phyloP scores from a whole-genome alignment of 257 asterid genomes.

The Schizonepeta tenuifolia region DNA sequence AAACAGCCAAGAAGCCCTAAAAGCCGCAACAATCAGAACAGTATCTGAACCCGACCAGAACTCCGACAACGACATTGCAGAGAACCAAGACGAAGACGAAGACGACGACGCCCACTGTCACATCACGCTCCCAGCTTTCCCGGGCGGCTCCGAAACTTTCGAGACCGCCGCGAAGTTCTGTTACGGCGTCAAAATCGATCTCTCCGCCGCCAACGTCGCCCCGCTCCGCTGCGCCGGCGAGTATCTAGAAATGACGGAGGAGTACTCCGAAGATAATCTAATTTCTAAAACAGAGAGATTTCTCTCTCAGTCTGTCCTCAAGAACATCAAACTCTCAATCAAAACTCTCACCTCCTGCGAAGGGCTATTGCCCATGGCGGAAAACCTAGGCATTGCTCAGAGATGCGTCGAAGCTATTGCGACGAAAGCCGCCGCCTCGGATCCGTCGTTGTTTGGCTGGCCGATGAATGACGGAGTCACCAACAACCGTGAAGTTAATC shows the following conservation, averaged over 20 bases:
- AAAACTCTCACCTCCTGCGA: slow-evolving; percentile 64
- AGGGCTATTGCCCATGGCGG: slow-evolving; percentile 63
- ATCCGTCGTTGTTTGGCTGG: slow-evolving; percentile 93
- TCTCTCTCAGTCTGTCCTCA: slow-evolving; percentile 57
- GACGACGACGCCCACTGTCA: slow-evolving; percentile 55
- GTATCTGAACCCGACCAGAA: slow-evolving; percentile 33
- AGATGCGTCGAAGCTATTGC: slow-evolving; percentile 78
- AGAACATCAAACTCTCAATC: slow-evolving; percentile 55
- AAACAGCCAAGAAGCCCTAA: slow-evolving; percentile 40
- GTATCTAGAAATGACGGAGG: slow-evolving; percentile 84
- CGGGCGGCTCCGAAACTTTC: slow-evolving; percentile 90
- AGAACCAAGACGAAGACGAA: slow-evolving; percentile 46
- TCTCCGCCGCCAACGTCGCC: slow-evolving; percentile 74
- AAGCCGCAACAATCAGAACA: slow-evolving; percentile 45
- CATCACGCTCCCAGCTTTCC: slow-evolving; percentile 79
- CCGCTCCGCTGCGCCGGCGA: slow-evolving; percentile 91
- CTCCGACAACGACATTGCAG: slow-evolving; percentile 47
- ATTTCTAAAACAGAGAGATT: slow-evolving; percentile 73
- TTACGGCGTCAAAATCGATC: slow-evolving; percentile 81
- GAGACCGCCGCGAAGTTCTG: slow-evolving; percentile 94
- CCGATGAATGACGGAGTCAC: slow-evolving; percentile 69
- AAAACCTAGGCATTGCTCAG: slow-evolving; percentile 63
- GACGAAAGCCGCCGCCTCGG: slow-evolving; percentile 62
- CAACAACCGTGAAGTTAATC: slow-evolving; percentile 28
- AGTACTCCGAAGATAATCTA: slow-evolving; percentile 81